Base-by-base conservation (phyloP, 2,329 filamentous ascomycete genomes). In the Plectosphaerella sp. region DNA sequence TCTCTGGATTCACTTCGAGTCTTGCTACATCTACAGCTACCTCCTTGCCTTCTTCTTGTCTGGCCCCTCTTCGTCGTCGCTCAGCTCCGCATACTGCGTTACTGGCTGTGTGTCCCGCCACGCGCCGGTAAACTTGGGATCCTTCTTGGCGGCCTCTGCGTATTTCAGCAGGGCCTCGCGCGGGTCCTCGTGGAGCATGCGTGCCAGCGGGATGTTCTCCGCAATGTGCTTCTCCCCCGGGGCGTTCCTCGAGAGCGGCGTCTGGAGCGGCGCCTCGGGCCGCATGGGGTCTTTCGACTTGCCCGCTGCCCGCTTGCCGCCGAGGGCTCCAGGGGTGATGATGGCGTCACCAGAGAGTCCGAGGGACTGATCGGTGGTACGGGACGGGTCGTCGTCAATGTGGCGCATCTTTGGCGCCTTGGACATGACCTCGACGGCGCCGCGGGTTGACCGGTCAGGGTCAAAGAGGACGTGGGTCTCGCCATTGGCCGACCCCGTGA, bases 171-270 rank as follows among this genome's bases (percentile, higher is more conserved):
- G 73, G 45, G 94, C 94, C 70, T 96, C 94, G 57, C 94, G 79
- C 0, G 94, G 94, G 73, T 99, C 94, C 68, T 99, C 94, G 69
- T 99, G 92, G 47, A 96, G 79, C 90, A 99, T 96, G 57, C 84
- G 86, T 57, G 91, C 93, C 12, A 97, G 79, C 25, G 92, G 91
- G 50, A 97, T 96, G 58, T 89, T 89, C 64, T 93, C 84, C 61
- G 86, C 87, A 55, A 99, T 90, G 66, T 95, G 90, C 62, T 88
- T 87, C 67, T 93, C 89, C 67, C 97, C 92, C 0, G 93, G 92
- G 62, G 94, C 89, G 54, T 80, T 89, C 69, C 95, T 94, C 61
- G 89, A 87, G 66, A 97, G 97, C 0, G 94, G 94, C 10, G 94
- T 97, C 51, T 87, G 82, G 52, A 83, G 79, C 4, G 91, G 93